Conservation (phyloP, 2,329 filamentous ascomycete genomes). For the Gremmenia infestans region DNA sequence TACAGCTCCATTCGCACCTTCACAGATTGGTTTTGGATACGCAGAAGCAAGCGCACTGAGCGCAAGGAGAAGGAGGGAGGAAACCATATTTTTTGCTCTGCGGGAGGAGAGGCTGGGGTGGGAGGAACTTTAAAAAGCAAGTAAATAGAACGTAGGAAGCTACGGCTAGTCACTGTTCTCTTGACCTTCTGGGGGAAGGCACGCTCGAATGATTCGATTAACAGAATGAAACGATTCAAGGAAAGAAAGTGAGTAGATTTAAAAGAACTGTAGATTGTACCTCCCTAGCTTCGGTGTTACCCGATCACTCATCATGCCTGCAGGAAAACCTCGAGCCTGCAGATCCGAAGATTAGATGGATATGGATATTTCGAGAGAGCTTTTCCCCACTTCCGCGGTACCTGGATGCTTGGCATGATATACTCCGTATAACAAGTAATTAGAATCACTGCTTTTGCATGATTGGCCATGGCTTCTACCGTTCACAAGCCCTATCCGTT, state of each 20-base stretch:
- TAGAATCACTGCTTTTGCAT: not conserved
- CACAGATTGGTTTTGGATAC: not conserved
- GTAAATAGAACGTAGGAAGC: not conserved
- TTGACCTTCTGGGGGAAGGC: not conserved
- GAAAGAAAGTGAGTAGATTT: not conserved
- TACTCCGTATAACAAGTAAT: not conserved
- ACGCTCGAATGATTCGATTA: not conserved
- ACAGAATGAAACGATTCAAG: not conserved
- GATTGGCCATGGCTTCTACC: too few relatives aligned
- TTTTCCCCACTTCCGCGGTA: not conserved
- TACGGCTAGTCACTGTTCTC: not conserved
- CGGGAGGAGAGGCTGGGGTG: not conserved
- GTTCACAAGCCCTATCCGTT: not conserved
- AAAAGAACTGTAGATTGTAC: not conserved
- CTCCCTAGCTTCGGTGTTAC: not conserved
- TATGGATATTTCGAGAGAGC: not conserved
- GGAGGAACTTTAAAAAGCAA: not conserved
- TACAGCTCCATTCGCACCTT: conserved; percentile 52
- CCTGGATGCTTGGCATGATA: not conserved
- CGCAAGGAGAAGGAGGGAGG: not conserved
- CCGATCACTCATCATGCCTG: not conserved
- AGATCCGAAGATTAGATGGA: too few relatives aligned
- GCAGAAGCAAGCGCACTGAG: not conserved
- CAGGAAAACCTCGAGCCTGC: not conserved
- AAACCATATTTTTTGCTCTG: not conserved